A percentile compares a stretch with the other conserved stretches of the same genome.
Conservation (phyloP, 2,329 filamentous ascomycete genomes). For the Thermothelomyces thermophilus region DNA sequence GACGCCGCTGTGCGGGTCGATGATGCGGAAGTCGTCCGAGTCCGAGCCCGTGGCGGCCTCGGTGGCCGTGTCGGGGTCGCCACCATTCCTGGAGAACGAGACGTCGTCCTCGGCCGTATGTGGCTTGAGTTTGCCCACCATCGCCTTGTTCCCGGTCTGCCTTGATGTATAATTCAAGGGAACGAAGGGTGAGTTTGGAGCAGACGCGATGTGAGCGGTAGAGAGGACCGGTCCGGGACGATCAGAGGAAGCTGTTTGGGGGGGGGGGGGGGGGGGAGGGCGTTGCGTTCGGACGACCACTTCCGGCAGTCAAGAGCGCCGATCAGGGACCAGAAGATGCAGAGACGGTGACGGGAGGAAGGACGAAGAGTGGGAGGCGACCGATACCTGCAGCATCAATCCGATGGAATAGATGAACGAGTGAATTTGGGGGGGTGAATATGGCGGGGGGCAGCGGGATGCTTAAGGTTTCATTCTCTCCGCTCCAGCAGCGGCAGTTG, state of each 20-base stretch:
- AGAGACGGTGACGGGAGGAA: background rate
- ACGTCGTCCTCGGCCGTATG: background rate
- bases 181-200: too few relatives aligned
- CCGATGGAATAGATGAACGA: too few relatives aligned
- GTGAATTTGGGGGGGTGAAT: too few relatives aligned
- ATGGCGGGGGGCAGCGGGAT: background rate
- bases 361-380: background rate
- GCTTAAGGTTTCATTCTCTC: conserved; percentile 5
- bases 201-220: too few relatives aligned
- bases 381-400: background rate
- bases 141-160: too few relatives aligned
- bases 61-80: conserved; percentile 2
- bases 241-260: background rate
- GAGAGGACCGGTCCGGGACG: background rate
- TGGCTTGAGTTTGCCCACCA: background rate
- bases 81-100: conserved; percentile 4
- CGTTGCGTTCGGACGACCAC: background rate
- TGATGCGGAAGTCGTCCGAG: conserved; percentile 37
- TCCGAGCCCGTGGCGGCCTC: conserved; percentile 26
- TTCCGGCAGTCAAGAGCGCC: background rate
- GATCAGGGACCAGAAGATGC: conserved; percentile 7
- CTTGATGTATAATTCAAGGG: too few relatives aligned
- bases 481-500: background rate
- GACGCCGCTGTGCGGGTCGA: conserved; percentile 58
- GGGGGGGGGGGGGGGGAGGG: background rate